Conservation (phyloP, 2,329 filamentous ascomycete genomes). For the Rhexocercosporidium sp. region DNA sequence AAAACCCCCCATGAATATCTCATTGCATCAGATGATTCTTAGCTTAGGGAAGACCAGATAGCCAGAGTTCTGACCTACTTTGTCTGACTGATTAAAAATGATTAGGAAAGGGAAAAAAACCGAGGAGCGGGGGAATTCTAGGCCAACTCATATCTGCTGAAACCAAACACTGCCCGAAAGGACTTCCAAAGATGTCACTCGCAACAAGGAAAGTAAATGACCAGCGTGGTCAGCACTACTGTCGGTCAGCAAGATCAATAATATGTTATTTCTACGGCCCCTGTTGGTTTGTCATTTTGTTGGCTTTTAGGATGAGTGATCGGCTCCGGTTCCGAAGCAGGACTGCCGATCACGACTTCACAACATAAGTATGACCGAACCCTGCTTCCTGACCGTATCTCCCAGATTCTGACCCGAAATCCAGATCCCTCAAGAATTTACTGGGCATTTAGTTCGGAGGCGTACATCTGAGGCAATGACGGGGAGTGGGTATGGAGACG, state of each 20-base stretch:
- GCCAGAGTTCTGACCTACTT: not conserved
- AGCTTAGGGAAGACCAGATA: not conserved
- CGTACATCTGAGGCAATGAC: not conserved
- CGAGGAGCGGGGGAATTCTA: no score
- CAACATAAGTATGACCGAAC: not conserved
- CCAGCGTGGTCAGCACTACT: not conserved
- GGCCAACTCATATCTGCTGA: not conserved
- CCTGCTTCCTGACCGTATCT: not conserved
- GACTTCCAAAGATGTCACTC: not conserved
- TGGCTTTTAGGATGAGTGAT: not conserved
- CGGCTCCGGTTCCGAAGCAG: not conserved
- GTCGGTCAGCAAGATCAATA: not conserved
- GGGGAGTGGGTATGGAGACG: constrained; percentile 8
- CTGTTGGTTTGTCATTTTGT: not conserved
- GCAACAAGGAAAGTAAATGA: not conserved
- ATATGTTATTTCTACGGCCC: not conserved
- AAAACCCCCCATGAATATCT: no score
- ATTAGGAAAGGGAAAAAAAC: no score
- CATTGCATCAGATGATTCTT: no score
- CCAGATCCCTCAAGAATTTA: not conserved
- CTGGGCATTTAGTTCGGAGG: not conserved
- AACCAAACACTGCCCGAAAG: not conserved
- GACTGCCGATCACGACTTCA: not conserved
- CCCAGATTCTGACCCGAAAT: not conserved
- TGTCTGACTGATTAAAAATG: not conserved